phyloP scores from a whole-genome alignment of 352 stramenopile genomes.

The Globisporangium paroecandrum region DNA sequence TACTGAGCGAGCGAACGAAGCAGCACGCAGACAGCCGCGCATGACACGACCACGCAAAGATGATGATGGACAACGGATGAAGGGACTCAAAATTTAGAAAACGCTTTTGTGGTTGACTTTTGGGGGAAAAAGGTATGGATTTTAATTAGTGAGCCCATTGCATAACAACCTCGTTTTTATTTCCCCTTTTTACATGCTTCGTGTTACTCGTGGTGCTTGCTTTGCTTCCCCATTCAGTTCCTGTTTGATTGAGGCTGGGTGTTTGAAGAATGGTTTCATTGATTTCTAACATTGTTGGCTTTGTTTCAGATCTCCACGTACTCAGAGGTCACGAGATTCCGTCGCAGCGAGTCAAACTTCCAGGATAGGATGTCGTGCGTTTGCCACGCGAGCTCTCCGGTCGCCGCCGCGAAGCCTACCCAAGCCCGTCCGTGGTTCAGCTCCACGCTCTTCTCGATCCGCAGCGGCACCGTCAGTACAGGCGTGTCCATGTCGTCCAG shows the following conservation, averaged over 20 bases:
- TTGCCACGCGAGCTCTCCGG: constrained; percentile 81
- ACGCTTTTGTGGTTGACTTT: constrained; percentile 20
- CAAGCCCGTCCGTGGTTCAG: constrained; percentile 83
- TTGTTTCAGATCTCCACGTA: constrained; percentile 5
- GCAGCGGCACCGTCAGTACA: constrained; percentile 79
- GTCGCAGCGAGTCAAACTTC: constrained; percentile 64
- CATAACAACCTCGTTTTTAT: constrained; percentile 18
- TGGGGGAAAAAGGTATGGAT: constrained; percentile 19
- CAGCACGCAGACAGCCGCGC: not conserved
- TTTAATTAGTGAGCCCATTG: constrained; percentile 22
- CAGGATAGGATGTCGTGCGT: constrained; percentile 87
- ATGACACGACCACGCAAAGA: not conserved
- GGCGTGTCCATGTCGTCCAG: constrained; percentile 85
- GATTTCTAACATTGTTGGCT: not conserved
- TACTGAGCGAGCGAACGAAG: constrained; percentile 39
- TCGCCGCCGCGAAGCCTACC: constrained; percentile 92
- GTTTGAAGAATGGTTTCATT: not conserved
- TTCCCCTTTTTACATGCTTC: not conserved
- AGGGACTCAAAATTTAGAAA: constrained; percentile 19
- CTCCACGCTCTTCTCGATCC: constrained; percentile 75
- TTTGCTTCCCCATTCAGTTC: not conserved
- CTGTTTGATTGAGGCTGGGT: not conserved
- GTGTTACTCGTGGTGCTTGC: not conserved
- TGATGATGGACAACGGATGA: constrained; percentile 2
- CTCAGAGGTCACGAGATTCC: constrained; percentile 23